Evolutionary conservation across 1,284 basidiomycete genomes (phyloP), one percentile per base, ranked within the genome.

Genomic region (Malassezia japonica): DNA sequence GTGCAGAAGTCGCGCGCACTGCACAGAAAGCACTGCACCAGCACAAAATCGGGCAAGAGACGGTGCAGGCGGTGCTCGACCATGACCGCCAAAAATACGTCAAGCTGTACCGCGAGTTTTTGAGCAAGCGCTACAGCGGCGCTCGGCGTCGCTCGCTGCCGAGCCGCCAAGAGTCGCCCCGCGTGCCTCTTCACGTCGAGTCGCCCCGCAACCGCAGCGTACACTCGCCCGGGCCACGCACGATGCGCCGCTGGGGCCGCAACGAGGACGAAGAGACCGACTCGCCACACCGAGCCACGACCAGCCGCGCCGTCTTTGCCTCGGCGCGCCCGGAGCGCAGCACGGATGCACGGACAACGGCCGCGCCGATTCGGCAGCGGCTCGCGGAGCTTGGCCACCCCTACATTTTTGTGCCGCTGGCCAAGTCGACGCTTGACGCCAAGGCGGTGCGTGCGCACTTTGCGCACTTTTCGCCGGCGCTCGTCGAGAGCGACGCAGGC

Each of bases 41-140:
- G 3, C 29, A 35, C 1, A 18, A 21, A 15, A 47, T 69, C 32
- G 57, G 54, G 9, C 32, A 27, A 2, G 52, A 18, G 5, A 37
- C 23, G 4, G 44, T 59, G 23, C 41, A 15, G 4, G 54, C 57
- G 10, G 56, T 50, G 36, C 43, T 67, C 27, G 78, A 79, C 60
- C 74, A 73, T 9, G 72, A 76, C 21, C 74, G 76, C 1, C 51
- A 66, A 33, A 59, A 72, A 32, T 72, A 74, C 36, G 66, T 69
- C 24, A 67, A 70, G 36, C 74, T 75, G 1, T 75, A 75, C 50
- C 72, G 76, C 44, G 48, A 79, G 74, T 71, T 77, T 74, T 60
- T 87, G 82, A 72, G 78, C 79, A 48, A 79, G 23, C 39, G 61
- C 13, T 57, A 65, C 13, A 21, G 45, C 36, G 36, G 42, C 20